Evolutionary conservation across 2,329 filamentous ascomycete genomes (phyloP).

Genomic region (Claviceps fusiformis): DNA sequence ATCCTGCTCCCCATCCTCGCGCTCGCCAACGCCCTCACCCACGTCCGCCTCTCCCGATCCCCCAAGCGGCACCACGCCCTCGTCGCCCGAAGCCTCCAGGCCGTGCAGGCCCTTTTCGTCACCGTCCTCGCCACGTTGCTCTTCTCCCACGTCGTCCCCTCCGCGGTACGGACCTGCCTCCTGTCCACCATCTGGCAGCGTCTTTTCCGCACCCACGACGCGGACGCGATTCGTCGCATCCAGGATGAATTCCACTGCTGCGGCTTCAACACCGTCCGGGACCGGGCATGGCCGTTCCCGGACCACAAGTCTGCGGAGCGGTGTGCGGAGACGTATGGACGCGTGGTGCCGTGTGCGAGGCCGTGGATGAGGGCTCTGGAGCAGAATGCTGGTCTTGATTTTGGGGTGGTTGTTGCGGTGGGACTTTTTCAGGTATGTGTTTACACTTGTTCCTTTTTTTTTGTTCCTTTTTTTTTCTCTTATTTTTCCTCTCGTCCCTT

Average conservation of each 20-base stretch:
- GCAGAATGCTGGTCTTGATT: conserved; percentile 29
- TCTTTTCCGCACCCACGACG: conserved; percentile 27
- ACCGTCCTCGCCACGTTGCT: conserved; percentile 9
- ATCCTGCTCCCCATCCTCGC: conserved; percentile 1
- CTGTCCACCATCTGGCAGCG: conserved; percentile 11
- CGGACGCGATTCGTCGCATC: conserved; percentile 34
- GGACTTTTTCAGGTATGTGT: conserved; percentile 34
- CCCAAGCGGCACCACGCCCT: not conserved
- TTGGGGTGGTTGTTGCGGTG: conserved; percentile 31
- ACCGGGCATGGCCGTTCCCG: conserved; percentile 44
- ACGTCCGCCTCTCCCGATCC: not conserved
- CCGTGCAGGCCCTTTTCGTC: conserved; percentile 4
- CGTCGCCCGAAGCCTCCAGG: conserved; percentile 3
- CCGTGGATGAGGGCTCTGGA: conserved; percentile 29
- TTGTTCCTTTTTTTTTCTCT: too few relatives aligned
- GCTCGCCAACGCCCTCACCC: not conserved
- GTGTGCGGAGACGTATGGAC: conserved; percentile 31
- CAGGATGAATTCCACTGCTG: conserved; percentile 52
- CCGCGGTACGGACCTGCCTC: conserved; percentile 7
- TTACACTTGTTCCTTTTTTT: too few relatives aligned
- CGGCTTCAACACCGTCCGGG: conserved; percentile 38
- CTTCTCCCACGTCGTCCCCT: conserved; percentile 7
- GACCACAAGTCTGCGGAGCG: conserved; percentile 21
- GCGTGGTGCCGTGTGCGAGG: conserved; percentile 30
- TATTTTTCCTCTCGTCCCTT: too few relatives aligned